phyloP scores from a whole-genome alignment of 108 stramenopile species.

The Cyclotella sp. region DNA sequence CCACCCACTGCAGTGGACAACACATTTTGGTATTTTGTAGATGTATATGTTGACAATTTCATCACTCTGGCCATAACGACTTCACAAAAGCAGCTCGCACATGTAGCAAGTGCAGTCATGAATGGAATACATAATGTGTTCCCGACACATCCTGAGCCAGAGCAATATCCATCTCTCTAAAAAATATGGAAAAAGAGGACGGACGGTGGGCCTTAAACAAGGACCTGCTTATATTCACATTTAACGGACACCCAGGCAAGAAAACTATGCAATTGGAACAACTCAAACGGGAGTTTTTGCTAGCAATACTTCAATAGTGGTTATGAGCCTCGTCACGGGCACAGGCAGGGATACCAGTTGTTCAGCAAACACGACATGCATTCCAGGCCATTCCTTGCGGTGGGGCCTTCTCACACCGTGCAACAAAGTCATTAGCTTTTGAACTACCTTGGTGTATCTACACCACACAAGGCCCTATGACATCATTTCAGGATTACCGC shows the following conservation, averaged over 20 bases:
- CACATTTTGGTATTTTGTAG: neutral
- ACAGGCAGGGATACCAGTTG: neutral
- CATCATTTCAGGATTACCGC: neutral
- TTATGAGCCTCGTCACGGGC: neutral
- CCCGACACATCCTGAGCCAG: neutral
- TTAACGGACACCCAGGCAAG: neutral
- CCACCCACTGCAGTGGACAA: neutral
- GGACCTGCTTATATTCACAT: constrained; percentile 1
- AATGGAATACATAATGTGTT: neutral
- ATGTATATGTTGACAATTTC: constrained; percentile 9
- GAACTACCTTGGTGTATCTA: neutral
- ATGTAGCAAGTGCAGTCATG: neutral
- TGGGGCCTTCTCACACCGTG: neutral
- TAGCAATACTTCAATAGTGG: neutral
- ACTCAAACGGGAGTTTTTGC: neutral
- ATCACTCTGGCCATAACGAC: neutral
- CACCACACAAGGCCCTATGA: neutral
- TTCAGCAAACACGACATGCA: neutral
- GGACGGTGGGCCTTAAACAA: neutral
- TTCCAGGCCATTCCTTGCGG: neutral
- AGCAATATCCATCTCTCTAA: neutral
- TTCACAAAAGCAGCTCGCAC: neutral
- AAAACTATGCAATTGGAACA: constrained; percentile 11
- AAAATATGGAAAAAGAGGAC: neutral
- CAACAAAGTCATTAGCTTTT: neutral